A percentile compares a stretch with the other conserved stretches of the same genome.
Conservation (phyloP, 495 filamentous ascomycete genomes). For the Aspergillus carlsbadensis region DNA sequence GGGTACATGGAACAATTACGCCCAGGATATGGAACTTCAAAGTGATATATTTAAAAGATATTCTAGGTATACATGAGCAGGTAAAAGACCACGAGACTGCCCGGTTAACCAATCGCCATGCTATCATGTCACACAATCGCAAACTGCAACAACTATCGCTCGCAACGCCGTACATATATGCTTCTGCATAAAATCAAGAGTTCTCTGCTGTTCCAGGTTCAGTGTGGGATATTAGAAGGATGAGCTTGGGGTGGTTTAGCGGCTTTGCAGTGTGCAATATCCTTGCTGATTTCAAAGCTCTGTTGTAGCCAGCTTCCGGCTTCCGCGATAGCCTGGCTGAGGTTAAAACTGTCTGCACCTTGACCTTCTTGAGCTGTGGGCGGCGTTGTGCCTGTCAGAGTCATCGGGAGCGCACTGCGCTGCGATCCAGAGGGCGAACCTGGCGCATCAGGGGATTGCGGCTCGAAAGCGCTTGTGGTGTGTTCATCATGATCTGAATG, state of each 20-base stretch:
- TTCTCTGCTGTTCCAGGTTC: not conserved
- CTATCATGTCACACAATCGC: conserved; percentile 3
- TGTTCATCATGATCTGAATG: not conserved
- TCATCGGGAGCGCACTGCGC: conserved; percentile 27
- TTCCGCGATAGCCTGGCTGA: conserved; percentile 46
- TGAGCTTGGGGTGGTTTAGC: conserved; percentile 5
- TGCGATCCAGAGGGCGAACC: conserved; percentile 12
- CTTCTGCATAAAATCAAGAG: not conserved
- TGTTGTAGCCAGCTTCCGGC: conserved; percentile 47
- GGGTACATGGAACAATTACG: too few relatives aligned
- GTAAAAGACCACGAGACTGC: not conserved
- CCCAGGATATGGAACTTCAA: too few relatives aligned
- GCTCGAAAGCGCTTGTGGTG: not conserved
- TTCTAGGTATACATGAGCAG: not conserved
- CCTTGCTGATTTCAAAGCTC: conserved; percentile 40
- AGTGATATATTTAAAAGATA: not conserved
- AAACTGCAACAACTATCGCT: not conserved
- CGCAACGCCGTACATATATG: not conserved
- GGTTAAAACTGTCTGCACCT: conserved; percentile 37
- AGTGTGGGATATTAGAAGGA: conserved; percentile 2
- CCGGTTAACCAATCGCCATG: conserved; percentile 1
- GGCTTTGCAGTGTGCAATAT: conserved; percentile 19
- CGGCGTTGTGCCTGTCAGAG: conserved; percentile 33
- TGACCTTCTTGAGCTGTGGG: conserved; percentile 41
- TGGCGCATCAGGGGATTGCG: not conserved